Conservation (phyloP, 495 filamentous ascomycete genomes). For the Aspergillus wentii region DNA sequence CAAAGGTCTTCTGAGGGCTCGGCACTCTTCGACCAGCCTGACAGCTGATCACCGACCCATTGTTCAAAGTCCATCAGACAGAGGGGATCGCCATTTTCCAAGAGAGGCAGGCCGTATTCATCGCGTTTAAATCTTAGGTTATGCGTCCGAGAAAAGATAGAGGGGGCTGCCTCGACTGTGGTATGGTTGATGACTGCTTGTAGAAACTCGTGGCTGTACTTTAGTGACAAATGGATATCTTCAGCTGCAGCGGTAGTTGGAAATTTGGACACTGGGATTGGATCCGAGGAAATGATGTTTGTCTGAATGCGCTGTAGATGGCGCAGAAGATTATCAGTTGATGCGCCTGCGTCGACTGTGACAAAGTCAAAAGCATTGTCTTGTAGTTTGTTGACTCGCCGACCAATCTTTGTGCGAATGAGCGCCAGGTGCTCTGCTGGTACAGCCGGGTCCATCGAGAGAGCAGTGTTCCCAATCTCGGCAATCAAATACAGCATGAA, state of each 20-base stretch:
- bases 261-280: constrained; percentile 2
- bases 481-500: constrained; percentile 43
- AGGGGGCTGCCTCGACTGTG: neutral
- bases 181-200: constrained; percentile 1
- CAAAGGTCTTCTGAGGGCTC: constrained; percentile 13
- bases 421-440: constrained; percentile 27
- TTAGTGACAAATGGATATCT: constrained; percentile 12
- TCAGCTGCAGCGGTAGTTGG: neutral
- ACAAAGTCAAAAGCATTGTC: constrained; percentile 8
- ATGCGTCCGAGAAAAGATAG: constrained; percentile 5
- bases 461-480: constrained; percentile 13
- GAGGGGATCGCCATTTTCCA: constrained; percentile 7
- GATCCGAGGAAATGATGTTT: neutral
- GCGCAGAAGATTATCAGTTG: constrained; percentile 1
- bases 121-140: constrained; percentile 2
- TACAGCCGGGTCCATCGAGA: constrained; percentile 20
- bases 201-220: constrained; percentile 5
- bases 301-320: neutral
- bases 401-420: constrained; percentile 43
- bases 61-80: constrained; percentile 22
- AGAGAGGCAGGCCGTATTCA: constrained; percentile 6
- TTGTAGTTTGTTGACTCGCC: constrained; percentile 40
- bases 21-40: constrained; percentile 19
- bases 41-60: constrained; percentile 34
- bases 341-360: neutral